Evolutionary conservation across 1,139 yeast species (phyloP), one percentile per base, ranked within the genome.

Genomic region (Blastobotrys ciferrii): DNA sequence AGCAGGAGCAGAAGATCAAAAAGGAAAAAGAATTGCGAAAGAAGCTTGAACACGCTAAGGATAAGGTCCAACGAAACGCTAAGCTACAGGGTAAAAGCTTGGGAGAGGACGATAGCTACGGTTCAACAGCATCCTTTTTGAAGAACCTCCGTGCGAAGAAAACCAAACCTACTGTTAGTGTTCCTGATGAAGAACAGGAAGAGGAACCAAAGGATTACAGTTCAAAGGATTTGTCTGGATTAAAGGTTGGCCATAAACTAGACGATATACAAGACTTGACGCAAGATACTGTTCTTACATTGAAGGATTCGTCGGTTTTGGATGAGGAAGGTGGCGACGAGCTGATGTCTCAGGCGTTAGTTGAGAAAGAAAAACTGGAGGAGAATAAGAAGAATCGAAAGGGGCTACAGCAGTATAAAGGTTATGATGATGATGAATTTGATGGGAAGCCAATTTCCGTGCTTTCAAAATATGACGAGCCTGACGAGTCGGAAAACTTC

Each of bases 271-370:
- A 62, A 2, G 63, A 58, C 4, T 51, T 73, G n/a, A 60, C 61
- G 5, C 71, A 70, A n/a, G 79, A 77, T 17, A 78, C 79, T 0
- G 71, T 86, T 1, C 68, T 88, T 47, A 86, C 92, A 0, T 68
- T 87, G 42, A 78, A 82, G 49, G 96, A 88, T 53, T 63, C 70
- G 1, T 71, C 71, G 4, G 67, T 86, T 2, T 57, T 78, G 20
- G 81, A 74, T 33, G 81, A 76, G 1, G 76, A 71, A 31, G 76
- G 73, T 17, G 78, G 70, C 33, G 76, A 72, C 46, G 73, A 68
- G 44, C 67, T 82, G 42, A 76, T 70, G 37, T 77, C 80, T 50
- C 74, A 71, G 30, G 72, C 48, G n/a, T 58, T 82, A 42, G 58
- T 39, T 13, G 47, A 47, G 3, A 36, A 44, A 18, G 46, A 47